phyloP scores from a whole-genome alignment of 441 rosid species.

The Erysimum cheiri region DNA sequence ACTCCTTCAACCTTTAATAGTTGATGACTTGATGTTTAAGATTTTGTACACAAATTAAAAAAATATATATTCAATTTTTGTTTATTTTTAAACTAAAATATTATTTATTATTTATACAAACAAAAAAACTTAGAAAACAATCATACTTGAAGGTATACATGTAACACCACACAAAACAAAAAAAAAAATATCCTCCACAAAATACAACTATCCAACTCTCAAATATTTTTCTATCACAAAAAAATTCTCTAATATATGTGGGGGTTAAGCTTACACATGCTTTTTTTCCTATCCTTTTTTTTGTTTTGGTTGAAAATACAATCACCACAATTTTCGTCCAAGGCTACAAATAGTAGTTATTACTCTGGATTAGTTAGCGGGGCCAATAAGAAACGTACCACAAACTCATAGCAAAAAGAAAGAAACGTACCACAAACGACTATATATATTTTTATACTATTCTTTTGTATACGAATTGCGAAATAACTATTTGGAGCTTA shows the following conservation, averaged over 20 bases:
- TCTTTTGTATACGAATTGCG: not conserved
- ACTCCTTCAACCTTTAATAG: too few species aligned
- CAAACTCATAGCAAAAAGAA: not conserved
- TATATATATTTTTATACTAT: not conserved
- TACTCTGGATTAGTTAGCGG: not conserved
- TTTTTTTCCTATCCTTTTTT: not conserved
- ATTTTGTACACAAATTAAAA: too few species aligned
- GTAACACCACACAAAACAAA: not conserved
- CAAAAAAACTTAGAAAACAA: not conserved
- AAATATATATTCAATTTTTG: too few species aligned
- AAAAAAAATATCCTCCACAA: not conserved
- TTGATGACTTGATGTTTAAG: too few species aligned
- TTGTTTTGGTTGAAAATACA: not conserved
- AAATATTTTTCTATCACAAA: not conserved
- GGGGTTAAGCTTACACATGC: not conserved
- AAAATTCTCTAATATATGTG: not conserved
- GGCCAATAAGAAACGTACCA: not conserved
- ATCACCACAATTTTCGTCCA: not conserved
- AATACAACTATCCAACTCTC: not conserved
- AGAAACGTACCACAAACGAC: not conserved
- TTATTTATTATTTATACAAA: not conserved
- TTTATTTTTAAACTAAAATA: too few species aligned
- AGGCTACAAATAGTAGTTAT: not conserved
- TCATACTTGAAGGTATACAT: not conserved
- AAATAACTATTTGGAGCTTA: slow-evolving; percentile 1